These are phyloP conservation scores for Candida stauntonica DNA, from an alignment of 805 yeast genomes.

Conservation along the genomic window DNA sequence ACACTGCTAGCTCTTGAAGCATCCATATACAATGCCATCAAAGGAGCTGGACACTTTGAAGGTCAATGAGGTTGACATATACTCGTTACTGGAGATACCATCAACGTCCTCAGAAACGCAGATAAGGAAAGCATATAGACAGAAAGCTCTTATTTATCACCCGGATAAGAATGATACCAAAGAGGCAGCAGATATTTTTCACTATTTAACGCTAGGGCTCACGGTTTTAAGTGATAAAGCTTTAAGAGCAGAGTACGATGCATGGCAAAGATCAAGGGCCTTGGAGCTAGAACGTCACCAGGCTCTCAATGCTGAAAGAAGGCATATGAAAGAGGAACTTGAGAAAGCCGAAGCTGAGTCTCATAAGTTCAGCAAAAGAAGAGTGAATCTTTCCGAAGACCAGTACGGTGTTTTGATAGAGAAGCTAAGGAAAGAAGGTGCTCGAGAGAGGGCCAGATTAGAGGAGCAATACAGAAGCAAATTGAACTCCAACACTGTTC, in stretches of 20 bases:
- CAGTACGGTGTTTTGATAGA: conserved; percentile 18
- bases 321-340: conserved; percentile 23
- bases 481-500: background rate
- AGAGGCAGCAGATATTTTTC: conserved; percentile 90
- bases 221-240: conserved; percentile 76
- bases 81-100: conserved; percentile 64
- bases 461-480: conserved; percentile 15
- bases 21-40: conserved; percentile 3
- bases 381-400: conserved; percentile 6
- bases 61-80: conserved; percentile 30
- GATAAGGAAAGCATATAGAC: conserved; percentile 75
- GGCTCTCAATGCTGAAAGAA: conserved; percentile 16
- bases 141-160: conserved; percentile 71
- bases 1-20: too few species aligned
- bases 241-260: conserved; percentile 79
- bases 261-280: conserved; percentile 15
- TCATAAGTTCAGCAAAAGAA: conserved; percentile 6
- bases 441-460: conserved; percentile 15
- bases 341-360: conserved; percentile 23
- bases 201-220: conserved; percentile 78
- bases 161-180: conserved; percentile 78
- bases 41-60: conserved; percentile 22
- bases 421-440: conserved; percentile 24
- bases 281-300: conserved; percentile 9
- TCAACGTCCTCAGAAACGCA: conserved; percentile 55